phyloP scores from a whole-genome alignment of 2,329 filamentous ascomycete genomes.

The Dactylellina leptospora region DNA sequence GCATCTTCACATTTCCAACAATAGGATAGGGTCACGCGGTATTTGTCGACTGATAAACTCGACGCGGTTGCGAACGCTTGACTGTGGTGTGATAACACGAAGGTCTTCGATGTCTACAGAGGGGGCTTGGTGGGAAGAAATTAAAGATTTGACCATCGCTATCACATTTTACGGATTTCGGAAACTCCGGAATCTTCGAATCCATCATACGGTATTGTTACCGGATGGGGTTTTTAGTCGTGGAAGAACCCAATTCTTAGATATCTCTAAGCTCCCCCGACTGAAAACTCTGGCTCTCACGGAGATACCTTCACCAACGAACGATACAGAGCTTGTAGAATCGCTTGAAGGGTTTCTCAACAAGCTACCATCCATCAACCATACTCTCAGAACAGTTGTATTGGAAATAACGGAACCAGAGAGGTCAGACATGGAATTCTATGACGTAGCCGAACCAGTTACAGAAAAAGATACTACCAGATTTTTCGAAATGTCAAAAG shows the following conservation, averaged over 20 bases:
- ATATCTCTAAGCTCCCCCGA: slow-evolving; percentile 21
- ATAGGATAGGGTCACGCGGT: slow-evolving; percentile 29
- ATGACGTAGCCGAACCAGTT: not conserved
- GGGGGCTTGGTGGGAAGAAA: not conserved
- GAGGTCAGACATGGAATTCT: slow-evolving; percentile 25
- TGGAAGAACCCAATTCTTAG: slow-evolving; percentile 9
- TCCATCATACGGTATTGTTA: slow-evolving; percentile 16
- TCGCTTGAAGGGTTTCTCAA: slow-evolving; percentile 14
- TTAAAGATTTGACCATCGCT: slow-evolving; percentile 18
- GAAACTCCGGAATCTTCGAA: slow-evolving; percentile 53
- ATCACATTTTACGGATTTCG: slow-evolving; percentile 52
- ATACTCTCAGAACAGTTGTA: slow-evolving; percentile 17
- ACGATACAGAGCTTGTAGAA: slow-evolving; percentile 1
- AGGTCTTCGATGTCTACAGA: not conserved
- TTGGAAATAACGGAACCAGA: slow-evolving; percentile 14
- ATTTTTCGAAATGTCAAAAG: slow-evolving; percentile 41
- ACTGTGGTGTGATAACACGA: slow-evolving; percentile 38
- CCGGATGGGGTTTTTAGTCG: not conserved
- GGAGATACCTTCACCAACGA: slow-evolving; percentile 13
- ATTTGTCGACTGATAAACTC: slow-evolving; percentile 52
- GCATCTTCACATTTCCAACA: slow-evolving; percentile 53
- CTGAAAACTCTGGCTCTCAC: slow-evolving; percentile 53
- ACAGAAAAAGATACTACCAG: slow-evolving; percentile 20
- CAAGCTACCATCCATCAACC: not conserved
- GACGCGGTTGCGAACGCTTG: slow-evolving; percentile 52